A percentile compares a stretch with the other conserved stretches of the same genome.
Conservation (phyloP, 495 filamentous ascomycete species). For the Amniculicola lignicola region DNA sequence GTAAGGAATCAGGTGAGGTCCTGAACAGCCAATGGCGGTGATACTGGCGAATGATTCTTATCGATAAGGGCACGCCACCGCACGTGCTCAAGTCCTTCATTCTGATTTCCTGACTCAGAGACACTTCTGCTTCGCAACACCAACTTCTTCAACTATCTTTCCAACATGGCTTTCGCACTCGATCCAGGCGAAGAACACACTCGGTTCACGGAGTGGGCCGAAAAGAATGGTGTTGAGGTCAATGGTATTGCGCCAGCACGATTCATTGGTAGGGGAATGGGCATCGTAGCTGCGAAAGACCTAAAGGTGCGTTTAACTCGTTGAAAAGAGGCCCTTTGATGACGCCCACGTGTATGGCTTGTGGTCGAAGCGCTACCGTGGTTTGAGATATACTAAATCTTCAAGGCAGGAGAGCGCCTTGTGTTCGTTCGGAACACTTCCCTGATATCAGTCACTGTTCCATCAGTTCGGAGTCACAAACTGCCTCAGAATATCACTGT, state of each 20-base stretch:
- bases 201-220: constrained; percentile 25
- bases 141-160: neutral
- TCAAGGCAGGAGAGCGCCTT: constrained; percentile 33
- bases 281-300: constrained; percentile 28
- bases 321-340: too few species aligned
- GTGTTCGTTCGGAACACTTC: constrained; percentile 17
- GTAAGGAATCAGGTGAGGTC: too few species aligned
- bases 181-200: constrained; percentile 26
- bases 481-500: constrained; percentile 16
- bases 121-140: neutral
- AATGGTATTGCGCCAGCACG: constrained; percentile 28
- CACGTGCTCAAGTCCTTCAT: neutral
- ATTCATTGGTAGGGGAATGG: constrained; percentile 29
- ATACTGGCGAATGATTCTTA: too few species aligned
- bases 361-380: too few species aligned
- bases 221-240: constrained; percentile 25
- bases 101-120: constrained; percentile 8
- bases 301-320: constrained; percentile 33
- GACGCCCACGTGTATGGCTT: too few species aligned
- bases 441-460: constrained; percentile 18
- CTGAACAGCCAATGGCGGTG: too few species aligned
- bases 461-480: constrained; percentile 12
- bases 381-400: constrained; percentile 13
- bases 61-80: too few species aligned
- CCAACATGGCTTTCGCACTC: constrained; percentile 19